Evolutionary conservation across 345 rosid genomes (phyloP).

Genomic region (Eutrema heterophyllum): DNA sequence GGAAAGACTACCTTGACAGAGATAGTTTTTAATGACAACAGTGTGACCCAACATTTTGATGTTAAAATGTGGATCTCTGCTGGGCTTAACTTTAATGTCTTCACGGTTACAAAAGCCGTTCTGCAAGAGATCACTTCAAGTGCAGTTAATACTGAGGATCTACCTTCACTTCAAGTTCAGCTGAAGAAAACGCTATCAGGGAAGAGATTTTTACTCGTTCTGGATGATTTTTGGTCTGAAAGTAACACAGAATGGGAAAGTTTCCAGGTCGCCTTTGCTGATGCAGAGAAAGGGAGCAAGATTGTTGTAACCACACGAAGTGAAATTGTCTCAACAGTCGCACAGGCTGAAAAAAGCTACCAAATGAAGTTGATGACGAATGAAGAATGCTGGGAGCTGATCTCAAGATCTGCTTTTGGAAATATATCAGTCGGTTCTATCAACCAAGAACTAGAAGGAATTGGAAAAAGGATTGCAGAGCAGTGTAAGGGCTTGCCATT

Average conservation of each 20-base stretch:
- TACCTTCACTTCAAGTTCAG: conserved; percentile 35
- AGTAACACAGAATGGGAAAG: conserved; percentile 26
- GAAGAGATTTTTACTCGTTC: conserved; percentile 36
- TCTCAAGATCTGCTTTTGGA: conserved; percentile 26
- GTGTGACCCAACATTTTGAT: conserved; percentile 14
- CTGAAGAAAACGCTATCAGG: conserved; percentile 23
- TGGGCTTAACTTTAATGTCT: conserved; percentile 27
- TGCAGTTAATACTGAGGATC: conserved; percentile 21
- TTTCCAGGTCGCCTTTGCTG: conserved; percentile 25
- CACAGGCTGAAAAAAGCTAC: conserved; percentile 20
- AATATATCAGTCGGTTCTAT: conserved; percentile 11
- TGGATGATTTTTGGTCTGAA: conserved; percentile 50
- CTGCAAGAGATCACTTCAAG: conserved; percentile 27
- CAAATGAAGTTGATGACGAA: conserved; percentile 17
- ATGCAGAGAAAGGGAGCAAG: conserved; percentile 36
- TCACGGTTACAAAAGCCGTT: conserved; percentile 24
- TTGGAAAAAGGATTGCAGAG: conserved; percentile 33
- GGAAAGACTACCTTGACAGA: conserved; percentile 36
- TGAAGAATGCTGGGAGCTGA: conserved; percentile 40
- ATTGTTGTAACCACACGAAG: conserved; percentile 44
- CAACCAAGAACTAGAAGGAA: conserved; percentile 26
- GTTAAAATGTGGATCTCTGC: conserved; percentile 30
- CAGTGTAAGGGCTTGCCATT: conserved; percentile 42
- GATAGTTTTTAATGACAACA: conserved; percentile 26
- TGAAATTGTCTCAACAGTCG: conserved; percentile 21